phyloP scores from a whole-genome alignment of 1,284 basidiomycete genomes.

The Apiotrichum porosum region DNA sequence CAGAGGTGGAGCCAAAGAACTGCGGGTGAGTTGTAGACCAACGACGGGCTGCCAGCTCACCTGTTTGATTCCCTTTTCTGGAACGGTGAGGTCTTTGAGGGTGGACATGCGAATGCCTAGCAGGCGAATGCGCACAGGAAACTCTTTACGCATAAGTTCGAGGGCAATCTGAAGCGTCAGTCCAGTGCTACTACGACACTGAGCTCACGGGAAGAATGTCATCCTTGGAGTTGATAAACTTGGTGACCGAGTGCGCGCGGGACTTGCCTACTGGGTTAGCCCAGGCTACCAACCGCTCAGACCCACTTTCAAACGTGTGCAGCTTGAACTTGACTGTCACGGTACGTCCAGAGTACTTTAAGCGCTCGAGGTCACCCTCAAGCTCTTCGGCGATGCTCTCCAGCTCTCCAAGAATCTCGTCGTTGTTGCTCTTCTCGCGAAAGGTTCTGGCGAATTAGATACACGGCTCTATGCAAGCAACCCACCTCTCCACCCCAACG shows the following conservation, averaged over 20 bases:
- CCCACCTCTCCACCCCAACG: constrained; percentile 78
- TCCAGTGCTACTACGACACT: neutral
- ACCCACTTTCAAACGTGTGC: constrained; percentile 45
- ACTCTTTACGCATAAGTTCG: constrained; percentile 71
- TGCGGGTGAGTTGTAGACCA: constrained; percentile 1
- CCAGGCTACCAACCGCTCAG: neutral
- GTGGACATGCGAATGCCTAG: constrained; percentile 79
- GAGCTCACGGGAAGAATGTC: constrained; percentile 66
- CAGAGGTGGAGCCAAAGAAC: constrained; percentile 37
- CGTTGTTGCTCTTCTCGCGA: constrained; percentile 59
- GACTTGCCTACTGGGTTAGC: constrained; percentile 60
- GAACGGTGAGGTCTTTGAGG: constrained; percentile 63
- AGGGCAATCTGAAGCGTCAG: constrained; percentile 60
- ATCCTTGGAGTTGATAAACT: constrained; percentile 69
- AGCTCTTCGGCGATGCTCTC: constrained; percentile 74
- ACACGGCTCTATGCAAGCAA: neutral
- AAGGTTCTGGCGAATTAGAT: constrained; percentile 62
- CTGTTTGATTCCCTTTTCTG: constrained; percentile 37
- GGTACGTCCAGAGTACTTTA: constrained; percentile 49
- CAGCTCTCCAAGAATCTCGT: constrained; percentile 67
- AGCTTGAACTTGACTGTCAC: constrained; percentile 49
- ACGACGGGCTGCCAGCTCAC: constrained; percentile 16
- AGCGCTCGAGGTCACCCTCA: constrained; percentile 64
- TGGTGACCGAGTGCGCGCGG: constrained; percentile 68
- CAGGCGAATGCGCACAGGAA: constrained; percentile 69